Base-by-base conservation (phyloP, 2,329 filamentous ascomycete species). In the Sarocladiaceae sp. region DNA sequence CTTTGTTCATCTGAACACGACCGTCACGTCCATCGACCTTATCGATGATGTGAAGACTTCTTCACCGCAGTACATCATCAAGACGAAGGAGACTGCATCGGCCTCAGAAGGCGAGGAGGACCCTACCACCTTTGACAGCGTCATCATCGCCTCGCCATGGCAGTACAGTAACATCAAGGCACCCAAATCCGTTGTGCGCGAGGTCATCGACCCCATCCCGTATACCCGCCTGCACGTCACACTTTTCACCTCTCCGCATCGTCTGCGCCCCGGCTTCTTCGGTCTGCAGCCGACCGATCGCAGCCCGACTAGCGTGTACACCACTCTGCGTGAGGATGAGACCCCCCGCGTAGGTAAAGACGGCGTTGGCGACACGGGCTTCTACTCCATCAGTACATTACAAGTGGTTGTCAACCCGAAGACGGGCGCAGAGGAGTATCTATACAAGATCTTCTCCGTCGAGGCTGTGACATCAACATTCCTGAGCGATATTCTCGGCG, bases 141-240 rank as follows among this genome's bases (percentile, higher is more conserved):
- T 99, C 18, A 77, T 99, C 54, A 78, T 99, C 23, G 90, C 94
- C 3, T 82, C 84, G 0, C 94, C 94, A 0, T 84, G 86, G 63
- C 93, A 99, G 62, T 95, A 86, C 66, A 83, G 89, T 52, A 75
- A 80, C 53, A 86, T 97, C 60, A 71, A 74, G 2, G 70, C 77
- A 2, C 83, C 83, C 0, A 77, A 85, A 31, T 73, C 76, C 23
- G 80, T 96, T 22, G 79, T 92, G 15, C 86, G 89, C 51, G 74
- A 79, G 28, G 67, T 71, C 3, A 90, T 95, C 2, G 87, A 94
- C 58, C 67, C 80, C 42, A 85, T 97, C n/a, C 88, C 90, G 0
- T 99, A 97, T 65, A 88, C 90, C 2, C 80, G 81, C 46, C 78
- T 97, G 0, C 87, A 97, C 62, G 93, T 97, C 50, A 97, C 93